Evolutionary conservation across 164 flowering plant species (phyloP), one percentile per base, ranked within the genome.

Genomic region (Paratinospora sagittata): DNA sequence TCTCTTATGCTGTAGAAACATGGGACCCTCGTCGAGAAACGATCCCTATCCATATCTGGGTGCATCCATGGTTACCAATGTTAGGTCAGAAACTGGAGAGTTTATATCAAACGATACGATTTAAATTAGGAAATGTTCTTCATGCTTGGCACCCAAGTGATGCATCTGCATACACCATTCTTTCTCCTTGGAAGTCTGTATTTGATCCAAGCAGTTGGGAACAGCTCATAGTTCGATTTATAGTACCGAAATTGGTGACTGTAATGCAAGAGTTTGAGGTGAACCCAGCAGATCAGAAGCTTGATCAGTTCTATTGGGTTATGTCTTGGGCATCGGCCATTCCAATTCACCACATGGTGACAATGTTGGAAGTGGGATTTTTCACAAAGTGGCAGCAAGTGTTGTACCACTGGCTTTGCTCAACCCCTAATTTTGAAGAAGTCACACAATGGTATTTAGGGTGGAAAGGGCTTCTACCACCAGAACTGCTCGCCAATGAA

Each of bases 141-240:
- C 89, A 84, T 78, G 92, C 85, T 39, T 95, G 98, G 97, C 97
- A 90, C 63, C 94, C 97, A 6, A 89, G 97, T 75, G 98, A 95
- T 77, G 75, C 61, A 6, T 95, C 97, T 73, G 98, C 97, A 0
- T 87, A 77, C 66, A 71, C 89, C 23, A 84, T 92, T 47, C 70
- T 95, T 41, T 87, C 96, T 5, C 98, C 97, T 21, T 95, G 97
- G 98, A 89, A 84, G 79, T 72, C 91, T 8, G 97, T 95, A 14
- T 95, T 95, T 79, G 98, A 91, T 84, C 70, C 90, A 3, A 78
- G 79, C 26, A 95, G 93, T 73, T 95, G 98, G 97, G 98, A 95
- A 70, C 82, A 84, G 4, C 85, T 95, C 9, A 84, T 95, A 81
- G 89, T 82, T 58, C 82, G 87, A 3, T 87, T 74, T 76, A 92